phyloP scores from a whole-genome alignment of 1,284 basidiomycete genomes.

The Fomitopsis betulina region DNA sequence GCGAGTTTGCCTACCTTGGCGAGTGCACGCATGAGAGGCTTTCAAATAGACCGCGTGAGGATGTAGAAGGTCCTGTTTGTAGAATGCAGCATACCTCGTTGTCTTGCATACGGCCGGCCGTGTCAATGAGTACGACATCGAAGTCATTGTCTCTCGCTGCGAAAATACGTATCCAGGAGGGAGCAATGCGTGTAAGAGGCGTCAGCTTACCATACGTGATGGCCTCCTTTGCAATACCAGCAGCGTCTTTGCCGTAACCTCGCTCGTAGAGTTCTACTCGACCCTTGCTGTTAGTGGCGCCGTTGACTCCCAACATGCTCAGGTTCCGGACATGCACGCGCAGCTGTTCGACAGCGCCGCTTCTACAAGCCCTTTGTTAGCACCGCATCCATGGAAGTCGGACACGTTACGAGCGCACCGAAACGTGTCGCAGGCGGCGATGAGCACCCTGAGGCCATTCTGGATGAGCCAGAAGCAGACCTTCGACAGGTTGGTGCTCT shows the following conservation, averaged over 20 bases:
- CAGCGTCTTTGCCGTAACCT: conserved; percentile 98
- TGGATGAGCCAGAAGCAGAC: conserved; percentile 99
- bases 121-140: conserved; percentile 94
- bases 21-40: conserved; percentile 97
- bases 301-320: conserved; percentile 78
- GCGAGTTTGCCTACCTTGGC: conserved; percentile 62
- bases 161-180: neutral
- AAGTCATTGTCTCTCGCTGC: conserved; percentile 82
- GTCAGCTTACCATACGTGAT: conserved; percentile 71
- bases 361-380: conserved; percentile 38
- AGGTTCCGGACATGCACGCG: conserved; percentile 96
- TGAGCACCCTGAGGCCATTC: conserved; percentile 89
- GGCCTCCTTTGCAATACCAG: conserved; percentile 95
- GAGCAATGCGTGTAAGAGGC: neutral
- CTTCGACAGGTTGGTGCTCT: conserved; percentile 97
- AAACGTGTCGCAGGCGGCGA: conserved; percentile 99
- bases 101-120: conserved; percentile 98
- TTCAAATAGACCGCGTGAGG: conserved; percentile 3
- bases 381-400: neutral
- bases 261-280: conserved; percentile 92
- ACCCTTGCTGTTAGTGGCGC: conserved; percentile 63
- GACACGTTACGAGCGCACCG: conserved; percentile 43
- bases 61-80: neutral
- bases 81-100: conserved; percentile 70
- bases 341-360: conserved; percentile 97